These are phyloP conservation scores for Nannochloropsis gaditana DNA, from an alignment of 108 stramenopile genomes.

Conservation along the genomic window DNA sequence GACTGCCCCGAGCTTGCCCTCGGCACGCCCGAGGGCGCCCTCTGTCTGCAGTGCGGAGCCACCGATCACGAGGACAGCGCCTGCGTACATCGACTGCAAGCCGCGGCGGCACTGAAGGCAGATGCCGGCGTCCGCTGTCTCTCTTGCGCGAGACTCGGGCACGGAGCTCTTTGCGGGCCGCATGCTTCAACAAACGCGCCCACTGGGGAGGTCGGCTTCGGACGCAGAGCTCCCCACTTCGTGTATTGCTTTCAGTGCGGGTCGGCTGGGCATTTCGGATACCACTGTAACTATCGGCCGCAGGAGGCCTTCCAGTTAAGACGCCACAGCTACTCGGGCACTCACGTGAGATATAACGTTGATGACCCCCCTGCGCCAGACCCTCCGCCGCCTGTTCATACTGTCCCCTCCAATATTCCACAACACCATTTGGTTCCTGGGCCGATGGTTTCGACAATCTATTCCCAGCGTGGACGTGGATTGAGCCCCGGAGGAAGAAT, in stretches of 20 bases:
- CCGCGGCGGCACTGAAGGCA: conserved; percentile 15
- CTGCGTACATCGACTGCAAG: not conserved
- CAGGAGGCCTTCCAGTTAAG: not conserved
- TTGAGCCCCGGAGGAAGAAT: not conserved
- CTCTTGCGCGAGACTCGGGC: not conserved
- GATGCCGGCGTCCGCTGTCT: not conserved
- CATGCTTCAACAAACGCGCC: not conserved
- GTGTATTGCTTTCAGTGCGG: conserved; percentile 14
- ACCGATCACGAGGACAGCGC: not conserved
- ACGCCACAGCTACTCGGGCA: not conserved
- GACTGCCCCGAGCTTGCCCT: not conserved
- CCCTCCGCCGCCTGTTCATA: not conserved
- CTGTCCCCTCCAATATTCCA: not conserved
- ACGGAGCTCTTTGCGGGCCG: not conserved
- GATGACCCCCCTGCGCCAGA: not conserved
- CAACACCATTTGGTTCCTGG: not conserved
- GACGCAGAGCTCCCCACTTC: not conserved
- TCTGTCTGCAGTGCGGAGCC: not conserved
- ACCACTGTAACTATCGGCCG: not conserved
- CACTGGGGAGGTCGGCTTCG: not conserved
- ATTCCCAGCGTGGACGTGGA: not conserved
- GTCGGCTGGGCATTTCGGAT: not conserved
- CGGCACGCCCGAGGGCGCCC: not conserved
- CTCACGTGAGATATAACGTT: not conserved
- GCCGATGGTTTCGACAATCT: not conserved